Conservation (phyloP, 2,329 filamentous ascomycete species). For the Mycosphaerella sp. region DNA sequence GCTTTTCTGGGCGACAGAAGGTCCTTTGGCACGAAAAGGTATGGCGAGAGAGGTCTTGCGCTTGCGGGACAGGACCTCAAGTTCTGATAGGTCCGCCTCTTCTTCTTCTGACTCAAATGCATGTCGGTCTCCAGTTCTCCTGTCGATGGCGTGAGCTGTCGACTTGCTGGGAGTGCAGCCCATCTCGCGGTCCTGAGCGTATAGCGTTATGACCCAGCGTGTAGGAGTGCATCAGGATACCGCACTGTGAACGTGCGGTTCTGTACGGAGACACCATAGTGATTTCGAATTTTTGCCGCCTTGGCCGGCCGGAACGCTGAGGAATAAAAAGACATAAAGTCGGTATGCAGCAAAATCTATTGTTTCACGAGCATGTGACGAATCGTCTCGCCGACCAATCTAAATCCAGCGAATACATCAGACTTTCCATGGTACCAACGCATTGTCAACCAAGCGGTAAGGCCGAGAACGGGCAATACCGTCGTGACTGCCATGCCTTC, state of each 20-base stretch:
- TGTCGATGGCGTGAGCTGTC: neutral
- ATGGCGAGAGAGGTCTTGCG: neutral
- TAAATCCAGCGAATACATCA: constrained; percentile 12
- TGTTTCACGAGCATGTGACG: constrained; percentile 9
- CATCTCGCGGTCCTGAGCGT: neutral
- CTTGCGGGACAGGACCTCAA: neutral
- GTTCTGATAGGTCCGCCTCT: neutral
- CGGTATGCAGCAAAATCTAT: constrained; percentile 2
- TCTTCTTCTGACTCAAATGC: neutral
- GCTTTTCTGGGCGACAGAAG: constrained; percentile 2
- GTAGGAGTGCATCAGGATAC: neutral
- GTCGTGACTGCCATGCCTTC: constrained; percentile 45
- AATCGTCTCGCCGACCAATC: constrained; percentile 14
- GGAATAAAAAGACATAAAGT: neutral
- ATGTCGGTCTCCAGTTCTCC: neutral
- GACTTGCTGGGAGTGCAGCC: constrained; percentile 5
- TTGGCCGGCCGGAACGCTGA: neutral
- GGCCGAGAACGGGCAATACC: constrained; percentile 26
- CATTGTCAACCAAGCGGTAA: constrained; percentile 26
- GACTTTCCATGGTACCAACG: constrained; percentile 22
- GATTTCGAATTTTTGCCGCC: neutral
- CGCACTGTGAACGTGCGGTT: neutral
- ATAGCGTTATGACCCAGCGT: neutral
- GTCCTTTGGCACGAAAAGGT: neutral
- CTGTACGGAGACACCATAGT: neutral